phyloP scores from a whole-genome alignment of 331 rosid genomes.

The Acacia concinna region DNA sequence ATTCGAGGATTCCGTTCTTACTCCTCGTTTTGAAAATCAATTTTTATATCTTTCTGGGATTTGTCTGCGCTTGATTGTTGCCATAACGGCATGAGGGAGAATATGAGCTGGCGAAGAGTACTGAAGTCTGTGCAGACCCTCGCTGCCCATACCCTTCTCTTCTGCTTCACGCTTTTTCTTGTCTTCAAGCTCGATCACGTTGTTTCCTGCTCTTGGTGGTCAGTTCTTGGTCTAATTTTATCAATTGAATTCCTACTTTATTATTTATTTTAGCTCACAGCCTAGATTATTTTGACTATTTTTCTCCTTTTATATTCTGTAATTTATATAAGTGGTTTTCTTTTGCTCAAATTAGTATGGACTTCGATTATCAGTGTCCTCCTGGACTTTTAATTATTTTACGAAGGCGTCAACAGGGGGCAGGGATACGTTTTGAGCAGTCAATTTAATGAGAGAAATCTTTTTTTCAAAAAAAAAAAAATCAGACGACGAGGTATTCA shows the following conservation, averaged over 20 bases:
- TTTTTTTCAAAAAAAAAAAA: neutral
- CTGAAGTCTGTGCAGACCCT: conserved; percentile 85
- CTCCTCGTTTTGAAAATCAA: neutral
- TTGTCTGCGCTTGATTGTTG: conserved; percentile 21
- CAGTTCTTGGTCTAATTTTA: conserved; percentile 31
- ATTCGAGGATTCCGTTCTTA: neutral
- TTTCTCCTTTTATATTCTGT: neutral
- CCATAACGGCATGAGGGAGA: conserved; percentile 6
- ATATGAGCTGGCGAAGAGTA: conserved; percentile 90
- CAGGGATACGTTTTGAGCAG: neutral
- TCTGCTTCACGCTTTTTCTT: conserved; percentile 78
- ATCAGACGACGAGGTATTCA: neutral
- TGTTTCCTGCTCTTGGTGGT: conserved; percentile 89
- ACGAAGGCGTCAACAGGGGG: neutral
- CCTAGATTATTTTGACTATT: neutral
- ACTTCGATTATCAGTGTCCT: conserved; percentile 12
- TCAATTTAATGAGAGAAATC: neutral
- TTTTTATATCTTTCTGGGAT: neutral
- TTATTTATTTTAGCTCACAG: neutral
- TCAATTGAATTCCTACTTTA: neutral
- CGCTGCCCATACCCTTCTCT: conserved; percentile 71
- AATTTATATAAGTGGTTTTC: neutral
- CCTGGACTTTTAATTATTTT: neutral
- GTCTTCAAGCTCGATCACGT: conserved; percentile 86
- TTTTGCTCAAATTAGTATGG: conserved; percentile 7